Evolutionary conservation across 2,329 filamentous ascomycete genomes (phyloP).

Genomic region (Pseudogymnoascus sp.): DNA sequence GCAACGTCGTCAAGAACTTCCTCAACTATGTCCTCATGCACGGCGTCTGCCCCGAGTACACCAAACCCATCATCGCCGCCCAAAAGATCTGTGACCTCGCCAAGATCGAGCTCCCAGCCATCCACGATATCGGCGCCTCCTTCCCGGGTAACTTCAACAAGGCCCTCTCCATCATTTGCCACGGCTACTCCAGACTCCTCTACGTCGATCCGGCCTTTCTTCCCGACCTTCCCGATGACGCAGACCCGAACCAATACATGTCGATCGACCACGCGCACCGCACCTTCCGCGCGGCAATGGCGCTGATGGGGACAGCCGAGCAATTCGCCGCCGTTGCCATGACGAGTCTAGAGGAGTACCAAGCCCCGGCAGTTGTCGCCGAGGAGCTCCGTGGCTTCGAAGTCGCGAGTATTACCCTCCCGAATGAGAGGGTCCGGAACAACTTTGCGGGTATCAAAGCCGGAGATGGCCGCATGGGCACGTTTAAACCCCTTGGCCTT

Average conservation of each 20-base stretch:
- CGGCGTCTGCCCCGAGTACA: slow-evolving; percentile 76
- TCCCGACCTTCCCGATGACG: slow-evolving; percentile 16
- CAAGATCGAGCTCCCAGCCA: slow-evolving; percentile 55
- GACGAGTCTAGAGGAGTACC: slow-evolving; percentile 11
- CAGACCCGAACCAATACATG: slow-evolving; percentile 10
- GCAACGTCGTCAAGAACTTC: slow-evolving; percentile 71
- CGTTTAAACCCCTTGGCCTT: slow-evolving; percentile 37
- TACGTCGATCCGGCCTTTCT: slow-evolving; percentile 9
- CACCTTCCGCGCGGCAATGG: slow-evolving; percentile 18
- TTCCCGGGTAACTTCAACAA: slow-evolving; percentile 75
- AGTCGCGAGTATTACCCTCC: slow-evolving; percentile 43
- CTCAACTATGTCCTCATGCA: slow-evolving; percentile 80
- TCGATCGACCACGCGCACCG: slow-evolving; percentile 16
- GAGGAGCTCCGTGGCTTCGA: slow-evolving; percentile 50
- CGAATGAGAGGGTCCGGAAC: slow-evolving; percentile 33
- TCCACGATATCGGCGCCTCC: slow-evolving; percentile 39
- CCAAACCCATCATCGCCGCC: slow-evolving; percentile 56
- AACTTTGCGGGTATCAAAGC: slow-evolving; percentile 38
- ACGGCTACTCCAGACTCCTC: slow-evolving; percentile 31
- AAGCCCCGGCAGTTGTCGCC: slow-evolving; percentile 10
- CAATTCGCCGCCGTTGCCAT: slow-evolving; percentile 8
- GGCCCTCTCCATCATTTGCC: slow-evolving; percentile 63
- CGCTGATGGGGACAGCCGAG: slow-evolving; percentile 10
- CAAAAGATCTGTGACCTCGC: slow-evolving; percentile 58
- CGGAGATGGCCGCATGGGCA: slow-evolving; percentile 24